Evolutionary conservation across 495 filamentous ascomycete genomes (phyloP), one percentile per base, ranked within the genome.

Genomic region (Staphylotrichum tortipilum): DNA sequence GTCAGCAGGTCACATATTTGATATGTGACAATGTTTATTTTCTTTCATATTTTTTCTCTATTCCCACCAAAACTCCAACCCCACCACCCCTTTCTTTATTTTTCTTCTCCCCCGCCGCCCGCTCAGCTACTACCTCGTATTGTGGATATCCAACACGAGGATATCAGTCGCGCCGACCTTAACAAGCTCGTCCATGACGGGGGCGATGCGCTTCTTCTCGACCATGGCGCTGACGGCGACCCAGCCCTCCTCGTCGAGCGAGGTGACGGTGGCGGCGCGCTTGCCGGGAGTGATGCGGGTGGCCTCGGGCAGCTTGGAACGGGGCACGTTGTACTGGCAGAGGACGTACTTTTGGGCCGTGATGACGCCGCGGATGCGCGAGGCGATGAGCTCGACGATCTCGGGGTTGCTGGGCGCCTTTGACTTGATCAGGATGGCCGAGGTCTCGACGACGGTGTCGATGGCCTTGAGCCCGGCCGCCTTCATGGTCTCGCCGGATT

Each of bases 401-500:
- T 78, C 73, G 3, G 73, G 79, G 65, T 92, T 85, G 55, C 83
- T 84, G n/a, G 91, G 83, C 53, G 81, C 75, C 56, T 84, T 90
- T 28, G 90, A 95, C 69, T 90, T 91, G 73, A 98, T 89, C 29
- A 98, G 78, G 22, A 95, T 79, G 21, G 92, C 89, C 3, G 81
- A 88, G 47, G 84, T 88, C 45, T 85, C 81, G 23, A 95, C 75
- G 15, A 98, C 89, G 2, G 92, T 98, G 53, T 89, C 89, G 61
- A 98, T 95, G 52, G 94, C 80, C 67, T 92, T 94, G 36, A 98
- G 76, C n/a, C 94, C 94, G 29, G 91, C 91, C 3, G 89, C 92
- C 60, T 84, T 88, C 92, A 98, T 98, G 10, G 92, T 98, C 62
- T 96, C 90, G 41, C 92, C 92, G 31, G 92, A 98, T 79, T 98